Conservation (phyloP, 345 rosid species). For the Camelina laxa region DNA sequence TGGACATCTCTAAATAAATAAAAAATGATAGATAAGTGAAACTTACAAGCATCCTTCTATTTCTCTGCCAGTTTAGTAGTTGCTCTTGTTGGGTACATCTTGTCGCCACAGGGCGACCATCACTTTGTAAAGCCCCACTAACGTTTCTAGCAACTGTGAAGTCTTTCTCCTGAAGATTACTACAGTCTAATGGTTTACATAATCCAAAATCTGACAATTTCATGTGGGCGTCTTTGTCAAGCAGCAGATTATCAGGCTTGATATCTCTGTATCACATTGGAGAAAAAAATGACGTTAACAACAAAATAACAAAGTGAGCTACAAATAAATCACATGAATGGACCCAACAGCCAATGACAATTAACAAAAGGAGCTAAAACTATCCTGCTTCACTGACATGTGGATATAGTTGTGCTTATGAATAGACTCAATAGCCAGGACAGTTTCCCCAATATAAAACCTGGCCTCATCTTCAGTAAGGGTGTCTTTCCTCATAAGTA, state of each 20-base stretch:
- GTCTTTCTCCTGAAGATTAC: conserved; percentile 91
- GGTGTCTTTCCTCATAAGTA: conserved; percentile 95
- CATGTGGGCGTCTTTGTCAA: conserved; percentile 94
- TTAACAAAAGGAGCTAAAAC: conserved; percentile 2
- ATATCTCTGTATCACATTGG: conserved; percentile 71
- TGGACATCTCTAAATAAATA: background rate
- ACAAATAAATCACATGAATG: background rate
- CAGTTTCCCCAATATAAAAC: conserved; percentile 96
- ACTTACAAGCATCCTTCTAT: conserved; percentile 94
- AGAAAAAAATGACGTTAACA: background rate
- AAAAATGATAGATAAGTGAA: conserved; percentile 21
- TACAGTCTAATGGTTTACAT: conserved; percentile 97
- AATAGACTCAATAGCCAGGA: conserved; percentile 95
- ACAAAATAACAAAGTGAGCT: conserved; percentile 1
- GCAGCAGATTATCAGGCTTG: conserved; percentile 96
- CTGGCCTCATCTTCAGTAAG: conserved; percentile 93
- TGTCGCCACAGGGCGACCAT: conserved; percentile 79
- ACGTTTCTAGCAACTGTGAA: conserved; percentile 63
- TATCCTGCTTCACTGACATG: conserved; percentile 56
- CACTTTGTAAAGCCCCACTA: conserved; percentile 78
- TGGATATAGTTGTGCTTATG: conserved; percentile 97
- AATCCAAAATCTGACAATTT: conserved; percentile 96
- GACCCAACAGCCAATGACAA: too few relatives aligned
- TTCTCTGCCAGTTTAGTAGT: conserved; percentile 93
- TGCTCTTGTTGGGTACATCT: conserved; percentile 94